These are phyloP conservation scores for Luffa aegyptiaca DNA, from an alignment of 306 rosid species.

Conservation along the genomic window DNA sequence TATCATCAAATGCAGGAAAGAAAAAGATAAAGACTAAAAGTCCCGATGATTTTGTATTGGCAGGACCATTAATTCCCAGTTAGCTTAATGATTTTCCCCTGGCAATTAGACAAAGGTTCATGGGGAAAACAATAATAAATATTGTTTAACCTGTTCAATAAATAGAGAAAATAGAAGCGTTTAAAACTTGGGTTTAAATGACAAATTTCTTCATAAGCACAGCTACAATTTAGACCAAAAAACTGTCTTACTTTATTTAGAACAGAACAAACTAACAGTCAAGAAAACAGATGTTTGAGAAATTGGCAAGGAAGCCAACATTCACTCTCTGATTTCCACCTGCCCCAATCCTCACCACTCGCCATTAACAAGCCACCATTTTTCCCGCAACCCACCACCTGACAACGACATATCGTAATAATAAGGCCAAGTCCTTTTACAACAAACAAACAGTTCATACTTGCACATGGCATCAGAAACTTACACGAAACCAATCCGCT, in stretches of 20 bases:
- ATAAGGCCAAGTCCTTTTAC: not conserved
- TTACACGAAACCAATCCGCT: not conserved
- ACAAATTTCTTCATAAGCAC: not conserved
- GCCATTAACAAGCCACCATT: not conserved
- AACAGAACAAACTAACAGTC: not conserved
- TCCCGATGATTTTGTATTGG: not conserved
- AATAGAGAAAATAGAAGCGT: not conserved
- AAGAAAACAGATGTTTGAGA: not conserved
- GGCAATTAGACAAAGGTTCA: not conserved
- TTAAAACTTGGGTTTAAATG: not conserved
- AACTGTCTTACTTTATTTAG: not conserved
- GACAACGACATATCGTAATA: not conserved
- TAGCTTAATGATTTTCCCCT: not conserved
- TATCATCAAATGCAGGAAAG: not conserved
- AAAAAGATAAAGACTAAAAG: not conserved
- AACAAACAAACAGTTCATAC: not conserved
- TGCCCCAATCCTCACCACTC: not conserved
- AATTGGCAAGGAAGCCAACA: not conserved
- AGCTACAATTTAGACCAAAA: not conserved
- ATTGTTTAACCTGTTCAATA: not conserved
- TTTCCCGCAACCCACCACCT: not conserved
- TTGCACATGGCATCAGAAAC: not conserved
- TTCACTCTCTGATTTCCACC: not conserved
- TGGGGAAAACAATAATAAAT: not conserved
- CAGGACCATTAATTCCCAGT: not conserved